Conservation (phyloP, 148 eudicot genomes). For the Vaccinium vitisidaea region DNA sequence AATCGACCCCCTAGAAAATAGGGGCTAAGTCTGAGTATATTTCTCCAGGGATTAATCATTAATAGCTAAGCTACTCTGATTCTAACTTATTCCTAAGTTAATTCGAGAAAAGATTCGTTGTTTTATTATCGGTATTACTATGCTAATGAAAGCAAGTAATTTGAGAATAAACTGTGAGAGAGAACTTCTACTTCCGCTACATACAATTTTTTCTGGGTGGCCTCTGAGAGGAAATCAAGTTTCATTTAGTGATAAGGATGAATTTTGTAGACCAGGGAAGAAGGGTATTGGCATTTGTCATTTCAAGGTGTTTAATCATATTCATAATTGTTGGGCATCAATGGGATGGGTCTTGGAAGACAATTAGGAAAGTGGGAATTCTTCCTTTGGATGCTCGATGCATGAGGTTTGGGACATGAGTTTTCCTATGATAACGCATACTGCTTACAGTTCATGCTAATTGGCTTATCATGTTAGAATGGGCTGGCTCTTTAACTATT, state of each 20-base stretch:
- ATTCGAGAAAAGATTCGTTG: neutral
- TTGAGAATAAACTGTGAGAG: neutral
- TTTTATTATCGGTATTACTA: neutral
- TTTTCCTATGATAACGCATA: neutral
- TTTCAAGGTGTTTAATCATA: neutral
- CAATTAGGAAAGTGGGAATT: neutral
- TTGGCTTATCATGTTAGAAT: neutral
- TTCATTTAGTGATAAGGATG: neutral
- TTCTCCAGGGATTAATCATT: neutral
- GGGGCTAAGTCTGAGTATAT: neutral
- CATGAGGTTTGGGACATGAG: neutral
- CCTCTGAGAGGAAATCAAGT: neutral
- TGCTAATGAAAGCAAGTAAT: neutral
- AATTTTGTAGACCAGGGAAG: neutral
- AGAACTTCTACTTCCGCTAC: neutral
- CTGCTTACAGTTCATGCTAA: neutral
- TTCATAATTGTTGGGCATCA: neutral
- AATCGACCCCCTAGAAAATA: too few species aligned
- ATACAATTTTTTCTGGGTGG: neutral
- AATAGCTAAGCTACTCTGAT: neutral
- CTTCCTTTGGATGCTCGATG: neutral
- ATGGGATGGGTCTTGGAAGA: neutral
- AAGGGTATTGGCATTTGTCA: neutral
- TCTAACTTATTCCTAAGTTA: neutral
- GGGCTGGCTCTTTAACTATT: neutral